Evolutionary conservation across 1,139 yeast genomes (phyloP).

Genomic region (Candida tetrigidarum): DNA sequence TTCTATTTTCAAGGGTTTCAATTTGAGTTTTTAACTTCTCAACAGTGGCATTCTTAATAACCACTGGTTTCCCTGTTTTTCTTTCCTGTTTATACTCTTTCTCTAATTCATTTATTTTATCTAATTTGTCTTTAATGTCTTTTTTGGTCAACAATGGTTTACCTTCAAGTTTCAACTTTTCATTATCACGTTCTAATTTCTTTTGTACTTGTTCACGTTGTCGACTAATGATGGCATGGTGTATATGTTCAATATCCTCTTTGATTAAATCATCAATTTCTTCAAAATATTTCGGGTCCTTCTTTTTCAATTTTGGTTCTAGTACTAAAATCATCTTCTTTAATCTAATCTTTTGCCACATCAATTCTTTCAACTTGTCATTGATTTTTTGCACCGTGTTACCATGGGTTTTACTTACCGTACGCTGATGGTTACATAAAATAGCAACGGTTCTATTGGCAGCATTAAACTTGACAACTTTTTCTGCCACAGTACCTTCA

Average conservation of each 20-base stretch:
- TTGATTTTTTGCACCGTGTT: constrained; percentile 76
- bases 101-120: constrained; percentile 58
- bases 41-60: constrained; percentile 57
- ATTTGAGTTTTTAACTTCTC: constrained; percentile 79
- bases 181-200: constrained; percentile 78
- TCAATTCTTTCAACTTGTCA: constrained; percentile 75
- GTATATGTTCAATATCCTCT: constrained; percentile 65
- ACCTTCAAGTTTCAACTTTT: constrained; percentile 63
- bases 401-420: constrained; percentile 85
- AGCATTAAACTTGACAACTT: constrained; percentile 86
- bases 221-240: constrained; percentile 56
- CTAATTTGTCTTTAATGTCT: constrained; percentile 62
- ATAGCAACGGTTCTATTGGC: constrained; percentile 96
- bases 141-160: constrained; percentile 54
- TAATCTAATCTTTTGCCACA: constrained; percentile 80
- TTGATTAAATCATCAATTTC: constrained; percentile 73
- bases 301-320: constrained; percentile 58
- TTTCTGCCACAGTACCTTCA: constrained; percentile 87
- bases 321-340: constrained; percentile 72
- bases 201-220: constrained; percentile 66
- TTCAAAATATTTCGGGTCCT: constrained; percentile 62
- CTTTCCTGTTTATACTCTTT: constrained; percentile 62
- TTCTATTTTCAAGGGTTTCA: constrained; percentile 72
- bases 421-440: constrained; percentile 95
- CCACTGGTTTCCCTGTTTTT: constrained; percentile 61